These are phyloP conservation scores for Crotalaria pallida DNA, from an alignment of 306 rosid species.

Conservation along the genomic window DNA sequence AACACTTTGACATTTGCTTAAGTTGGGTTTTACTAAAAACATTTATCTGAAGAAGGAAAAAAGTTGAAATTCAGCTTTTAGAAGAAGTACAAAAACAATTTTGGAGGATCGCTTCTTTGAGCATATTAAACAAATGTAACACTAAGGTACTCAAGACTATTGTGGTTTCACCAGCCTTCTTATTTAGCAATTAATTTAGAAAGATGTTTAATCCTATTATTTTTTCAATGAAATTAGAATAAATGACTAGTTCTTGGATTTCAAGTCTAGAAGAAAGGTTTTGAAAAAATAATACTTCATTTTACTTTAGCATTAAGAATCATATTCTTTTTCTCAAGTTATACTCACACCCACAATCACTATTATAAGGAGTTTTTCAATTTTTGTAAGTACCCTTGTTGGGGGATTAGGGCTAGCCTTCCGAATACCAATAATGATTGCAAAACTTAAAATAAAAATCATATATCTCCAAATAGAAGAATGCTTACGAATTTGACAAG, in stretches of 20 bases:
- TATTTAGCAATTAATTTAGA: neutral
- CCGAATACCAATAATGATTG: conserved; percentile 1
- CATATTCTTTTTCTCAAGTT: neutral
- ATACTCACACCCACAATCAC: neutral
- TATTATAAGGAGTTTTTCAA: neutral
- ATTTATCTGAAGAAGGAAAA: too few species aligned
- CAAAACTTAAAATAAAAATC: neutral
- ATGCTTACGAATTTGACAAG: neutral
- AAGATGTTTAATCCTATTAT: neutral
- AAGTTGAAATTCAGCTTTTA: too few species aligned
- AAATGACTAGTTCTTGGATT: neutral
- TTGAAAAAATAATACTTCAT: neutral
- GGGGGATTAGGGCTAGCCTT: neutral
- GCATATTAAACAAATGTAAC: too few species aligned
- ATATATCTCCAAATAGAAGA: neutral
- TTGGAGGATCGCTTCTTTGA: too few species aligned
- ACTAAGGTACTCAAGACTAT: neutral
- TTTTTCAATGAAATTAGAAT: neutral
- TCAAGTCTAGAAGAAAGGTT: neutral
- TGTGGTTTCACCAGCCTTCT: neutral
- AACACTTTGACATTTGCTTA: too few species aligned
- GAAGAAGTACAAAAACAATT: too few species aligned
- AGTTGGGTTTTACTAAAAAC: too few species aligned
- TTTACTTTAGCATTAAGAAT: neutral
- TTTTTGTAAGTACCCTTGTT: neutral